Conservation (phyloP, 2,329 filamentous ascomycete species). For the Proliferodiscus dingleyae region DNA sequence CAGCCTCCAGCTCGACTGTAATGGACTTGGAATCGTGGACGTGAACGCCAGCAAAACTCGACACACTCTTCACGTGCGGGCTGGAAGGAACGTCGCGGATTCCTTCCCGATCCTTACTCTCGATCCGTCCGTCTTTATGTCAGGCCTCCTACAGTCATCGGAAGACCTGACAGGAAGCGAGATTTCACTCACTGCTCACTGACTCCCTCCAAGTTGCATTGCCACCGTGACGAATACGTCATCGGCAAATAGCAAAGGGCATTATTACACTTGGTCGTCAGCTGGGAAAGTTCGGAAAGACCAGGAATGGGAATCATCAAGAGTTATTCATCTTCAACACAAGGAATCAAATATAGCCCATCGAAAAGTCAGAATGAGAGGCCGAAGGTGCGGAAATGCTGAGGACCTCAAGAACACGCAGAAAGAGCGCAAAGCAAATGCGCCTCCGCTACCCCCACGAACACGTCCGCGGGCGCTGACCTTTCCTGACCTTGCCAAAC, state of each 20-base stretch:
- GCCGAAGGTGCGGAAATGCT: constrained; percentile 1
- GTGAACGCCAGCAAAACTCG: too few relatives aligned
- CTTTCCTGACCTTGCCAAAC: background rate
- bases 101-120: background rate
- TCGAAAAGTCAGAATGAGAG: background rate
- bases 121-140: background rate
- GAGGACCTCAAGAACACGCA: background rate
- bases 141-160: background rate
- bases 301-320: background rate
- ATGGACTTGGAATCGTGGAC: background rate
- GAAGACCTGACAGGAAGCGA: background rate
- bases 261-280: background rate
- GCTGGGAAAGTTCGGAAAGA: background rate
- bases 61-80: background rate
- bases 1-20: background rate
- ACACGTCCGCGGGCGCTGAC: background rate
- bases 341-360: background rate
- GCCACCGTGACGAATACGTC: background rate
- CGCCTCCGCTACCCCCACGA: background rate
- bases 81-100: background rate
- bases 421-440: background rate
- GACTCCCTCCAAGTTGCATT: background rate
- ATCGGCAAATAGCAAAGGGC: background rate
- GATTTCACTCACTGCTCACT: background rate
- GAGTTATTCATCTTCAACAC: background rate